Evolutionary conservation across 1,139 yeast species (phyloP).

Genomic region (Pichia sp.): DNA sequence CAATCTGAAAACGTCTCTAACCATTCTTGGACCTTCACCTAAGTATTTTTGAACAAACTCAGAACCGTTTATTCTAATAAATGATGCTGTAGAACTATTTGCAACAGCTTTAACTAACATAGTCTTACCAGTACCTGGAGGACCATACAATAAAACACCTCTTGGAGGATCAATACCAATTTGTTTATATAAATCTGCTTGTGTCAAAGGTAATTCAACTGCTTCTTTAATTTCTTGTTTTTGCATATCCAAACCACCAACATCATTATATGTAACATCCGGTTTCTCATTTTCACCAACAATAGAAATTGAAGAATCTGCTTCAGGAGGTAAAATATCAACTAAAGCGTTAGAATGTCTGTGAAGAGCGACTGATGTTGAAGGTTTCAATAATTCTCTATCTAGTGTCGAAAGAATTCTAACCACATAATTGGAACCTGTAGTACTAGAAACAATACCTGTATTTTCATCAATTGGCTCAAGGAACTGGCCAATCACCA

Average conservation of each 20-base stretch:
- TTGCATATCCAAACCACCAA: slow-evolving; percentile 98
- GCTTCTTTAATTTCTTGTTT: slow-evolving; percentile 98
- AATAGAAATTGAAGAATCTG: slow-evolving; percentile 92
- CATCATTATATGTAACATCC: slow-evolving; percentile 75
- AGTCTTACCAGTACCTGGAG: slow-evolving; percentile 99
- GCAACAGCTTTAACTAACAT: slow-evolving; percentile 99
- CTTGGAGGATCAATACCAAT: slow-evolving; percentile 99
- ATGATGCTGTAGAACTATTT: slow-evolving; percentile 89
- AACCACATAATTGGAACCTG: slow-evolving; percentile 96
- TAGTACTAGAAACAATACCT: slow-evolving; percentile 94
- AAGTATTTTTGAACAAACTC: slow-evolving; percentile 97
- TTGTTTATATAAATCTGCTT: slow-evolving; percentile 91
- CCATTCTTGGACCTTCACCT: slow-evolving; percentile 99
- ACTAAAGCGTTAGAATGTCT: slow-evolving; percentile 98
- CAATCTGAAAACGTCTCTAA: slow-evolving; percentile 91
- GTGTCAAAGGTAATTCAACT: slow-evolving; percentile 92
- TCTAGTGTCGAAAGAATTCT: slow-evolving; percentile 90
- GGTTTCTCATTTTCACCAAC: slow-evolving; percentile 84
- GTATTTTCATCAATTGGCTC: slow-evolving; percentile 97
- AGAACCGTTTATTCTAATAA: slow-evolving; percentile 94
- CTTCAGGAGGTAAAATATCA: slow-evolving; percentile 97
- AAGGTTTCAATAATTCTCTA: slow-evolving; percentile 87
- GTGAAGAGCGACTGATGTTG: slow-evolving; percentile 93
- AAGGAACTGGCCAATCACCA: slow-evolving; percentile 95
- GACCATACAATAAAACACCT: slow-evolving; percentile 94